phyloP scores from a whole-genome alignment of 1,284 basidiomycete genomes.

The Trametes sp. region DNA sequence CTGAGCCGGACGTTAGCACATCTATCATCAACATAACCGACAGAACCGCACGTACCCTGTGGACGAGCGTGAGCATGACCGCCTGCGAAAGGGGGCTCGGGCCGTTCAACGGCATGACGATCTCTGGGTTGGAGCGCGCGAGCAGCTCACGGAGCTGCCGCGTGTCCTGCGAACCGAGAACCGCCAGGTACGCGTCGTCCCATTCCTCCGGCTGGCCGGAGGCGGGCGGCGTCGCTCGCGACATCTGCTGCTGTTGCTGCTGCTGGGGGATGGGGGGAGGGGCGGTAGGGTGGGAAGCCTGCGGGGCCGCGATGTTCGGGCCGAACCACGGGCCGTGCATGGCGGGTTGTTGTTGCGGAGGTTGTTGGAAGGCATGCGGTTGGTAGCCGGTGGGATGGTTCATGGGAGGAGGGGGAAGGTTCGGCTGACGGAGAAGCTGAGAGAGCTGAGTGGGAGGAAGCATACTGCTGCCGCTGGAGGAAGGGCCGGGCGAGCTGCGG shows the following conservation, averaged over 20 bases:
- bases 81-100: slow-evolving; percentile 77
- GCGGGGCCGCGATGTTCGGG: slow-evolving; percentile 70
- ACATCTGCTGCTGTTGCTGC: slow-evolving; percentile 18
- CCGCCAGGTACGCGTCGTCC: slow-evolving; percentile 81
- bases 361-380: slow-evolving; percentile 35
- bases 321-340: slow-evolving; percentile 65
- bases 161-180: slow-evolving; percentile 75
- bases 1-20: slow-evolving; percentile 45
- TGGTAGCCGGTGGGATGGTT: slow-evolving; percentile 35
- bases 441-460: slow-evolving; percentile 30
- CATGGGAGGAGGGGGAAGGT: slow-evolving; percentile 35
- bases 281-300: slow-evolving; percentile 76
- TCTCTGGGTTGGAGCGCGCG: slow-evolving; percentile 74
- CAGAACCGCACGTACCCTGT: slow-evolving; percentile 61
- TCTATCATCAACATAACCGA: slow-evolving; percentile 3
- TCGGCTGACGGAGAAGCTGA: slow-evolving; percentile 38
- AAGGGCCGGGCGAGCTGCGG: slow-evolving; percentile 51
- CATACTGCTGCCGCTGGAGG: slow-evolving; percentile 28
- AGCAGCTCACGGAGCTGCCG: slow-evolving; percentile 77
- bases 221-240: slow-evolving; percentile 59
- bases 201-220: slow-evolving; percentile 68
- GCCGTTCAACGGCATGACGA: slow-evolving; percentile 78
- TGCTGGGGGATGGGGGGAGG: slow-evolving; percentile 65
- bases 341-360: slow-evolving; percentile 44
- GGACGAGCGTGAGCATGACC: slow-evolving; percentile 80